These are phyloP conservation scores for Kwoniella dendrophila DNA, from an alignment of 768 basidiomycete genomes.

Conservation along the genomic window DNA sequence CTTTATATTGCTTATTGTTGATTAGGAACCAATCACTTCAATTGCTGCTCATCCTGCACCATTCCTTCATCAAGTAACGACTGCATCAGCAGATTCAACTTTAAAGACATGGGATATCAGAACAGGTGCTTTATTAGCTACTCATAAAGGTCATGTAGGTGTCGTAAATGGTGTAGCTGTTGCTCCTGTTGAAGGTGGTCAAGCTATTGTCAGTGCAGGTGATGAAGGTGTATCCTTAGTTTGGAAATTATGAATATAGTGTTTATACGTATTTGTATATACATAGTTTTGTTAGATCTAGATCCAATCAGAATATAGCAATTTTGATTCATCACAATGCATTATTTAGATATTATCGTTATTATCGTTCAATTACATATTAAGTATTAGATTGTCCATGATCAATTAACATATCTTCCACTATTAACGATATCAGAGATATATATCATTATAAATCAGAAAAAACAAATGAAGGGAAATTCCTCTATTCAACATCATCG, in stretches of 20 bases:
- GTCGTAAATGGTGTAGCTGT: slow-evolving; percentile 75
- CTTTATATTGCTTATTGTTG: not conserved
- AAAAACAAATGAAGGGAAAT: not conserved
- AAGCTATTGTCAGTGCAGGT: slow-evolving; percentile 76
- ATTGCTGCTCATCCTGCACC: slow-evolving; percentile 74
- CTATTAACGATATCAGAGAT: too few species aligned
- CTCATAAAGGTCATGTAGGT: slow-evolving; percentile 79
- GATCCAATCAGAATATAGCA: not conserved
- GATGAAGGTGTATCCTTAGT: slow-evolving; percentile 88
- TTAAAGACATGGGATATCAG: slow-evolving; percentile 92
- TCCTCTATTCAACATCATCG: slow-evolving; percentile 29
- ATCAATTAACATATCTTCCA: too few species aligned
- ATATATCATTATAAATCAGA: not conserved
- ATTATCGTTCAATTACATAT: too few species aligned
- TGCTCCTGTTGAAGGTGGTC: slow-evolving; percentile 59
- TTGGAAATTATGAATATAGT: slow-evolving; percentile 58
- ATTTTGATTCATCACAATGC: too few species aligned
- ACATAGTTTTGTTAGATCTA: too few species aligned
- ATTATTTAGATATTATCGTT: too few species aligned
- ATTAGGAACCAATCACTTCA: slow-evolving; percentile 82
- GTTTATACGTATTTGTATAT: not conserved
- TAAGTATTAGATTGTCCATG: too few species aligned
- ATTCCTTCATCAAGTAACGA: slow-evolving; percentile 74
- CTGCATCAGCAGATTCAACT: slow-evolving; percentile 82
- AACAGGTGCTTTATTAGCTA: slow-evolving; percentile 73